Percentiles rank a stretch among this genome's conserved stretches.
Conservation (phyloP, 2,329 filamentous ascomycete species). For the Cercospora sp. region DNA sequence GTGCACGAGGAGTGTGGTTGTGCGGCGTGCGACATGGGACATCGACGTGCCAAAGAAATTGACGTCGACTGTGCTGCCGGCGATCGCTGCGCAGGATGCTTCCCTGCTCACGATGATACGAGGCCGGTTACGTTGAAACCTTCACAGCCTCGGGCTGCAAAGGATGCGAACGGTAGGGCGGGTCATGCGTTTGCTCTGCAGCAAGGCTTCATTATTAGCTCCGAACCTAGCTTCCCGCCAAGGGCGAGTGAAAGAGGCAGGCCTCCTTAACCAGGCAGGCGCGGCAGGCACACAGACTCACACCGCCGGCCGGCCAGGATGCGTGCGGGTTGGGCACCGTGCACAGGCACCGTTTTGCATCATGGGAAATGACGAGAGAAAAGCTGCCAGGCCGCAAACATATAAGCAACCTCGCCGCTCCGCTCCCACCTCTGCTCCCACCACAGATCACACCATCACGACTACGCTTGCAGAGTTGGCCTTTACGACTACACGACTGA, state of each 20-base stretch:
- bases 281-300: conserved; percentile 7
- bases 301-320: conserved; percentile 11
- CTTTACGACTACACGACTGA: conserved; percentile 9
- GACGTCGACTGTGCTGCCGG: neutral
- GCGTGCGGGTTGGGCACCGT: conserved; percentile 14
- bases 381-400: conserved; percentile 14
- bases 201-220: conserved; percentile 9
- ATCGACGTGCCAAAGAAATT: neutral
- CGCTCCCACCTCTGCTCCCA: neutral
- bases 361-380: conserved; percentile 28
- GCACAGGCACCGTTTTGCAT: conserved; percentile 29
- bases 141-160: conserved; percentile 6
- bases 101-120: neutral
- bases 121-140: neutral
- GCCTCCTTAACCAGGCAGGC: neutral
- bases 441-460: conserved; percentile 1
- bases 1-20: conserved; percentile 7
- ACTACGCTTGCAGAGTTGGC: conserved; percentile 8
- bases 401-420: conserved; percentile 21
- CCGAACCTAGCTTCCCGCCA: conserved; percentile 15
- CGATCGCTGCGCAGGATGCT: neutral
- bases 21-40: neutral
- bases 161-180: conserved; percentile 18
- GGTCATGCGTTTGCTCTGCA: conserved; percentile 15
- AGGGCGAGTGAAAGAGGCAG: conserved; percentile 3